Evolutionary conservation across 768 basidiomycete genomes (phyloP).

Genomic region (Hygrocybe punicea): DNA sequence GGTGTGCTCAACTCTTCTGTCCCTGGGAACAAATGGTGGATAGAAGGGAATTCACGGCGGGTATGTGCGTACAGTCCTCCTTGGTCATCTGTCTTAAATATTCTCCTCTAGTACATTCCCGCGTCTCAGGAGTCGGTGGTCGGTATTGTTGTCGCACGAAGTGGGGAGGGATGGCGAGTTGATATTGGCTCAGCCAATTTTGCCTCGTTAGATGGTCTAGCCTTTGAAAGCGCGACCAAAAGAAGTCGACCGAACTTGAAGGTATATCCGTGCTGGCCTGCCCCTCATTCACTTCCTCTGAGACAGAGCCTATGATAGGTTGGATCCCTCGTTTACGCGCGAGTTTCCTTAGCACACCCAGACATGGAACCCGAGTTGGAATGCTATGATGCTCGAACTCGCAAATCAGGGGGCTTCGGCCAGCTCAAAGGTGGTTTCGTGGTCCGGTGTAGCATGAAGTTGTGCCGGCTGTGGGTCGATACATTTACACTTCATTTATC

Average conservation of each 20-base stretch:
- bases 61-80: slow-evolving; percentile 46
- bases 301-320: slow-evolving; percentile 54
- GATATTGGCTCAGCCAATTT: slow-evolving; percentile 89
- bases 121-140: slow-evolving; percentile 87
- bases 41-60: slow-evolving; percentile 80
- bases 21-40: slow-evolving; percentile 81
- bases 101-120: slow-evolving; percentile 71
- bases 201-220: slow-evolving; percentile 82
- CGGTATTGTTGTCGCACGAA: slow-evolving; percentile 73
- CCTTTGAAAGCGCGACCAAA: slow-evolving; percentile 96
- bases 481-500: background rate
- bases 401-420: slow-evolving; percentile 90
- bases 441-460: slow-evolving; percentile 73
- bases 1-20: slow-evolving; percentile 66
- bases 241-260: slow-evolving; percentile 92
- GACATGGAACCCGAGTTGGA: slow-evolving; percentile 99
- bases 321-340: slow-evolving; percentile 85
- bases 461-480: slow-evolving; percentile 73
- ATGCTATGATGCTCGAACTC: slow-evolving; percentile 91
- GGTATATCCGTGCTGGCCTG: slow-evolving; percentile 13
- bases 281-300: slow-evolving; percentile 1
- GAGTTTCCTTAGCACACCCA: slow-evolving; percentile 89
- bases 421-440: slow-evolving; percentile 89
- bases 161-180: slow-evolving; percentile 88
- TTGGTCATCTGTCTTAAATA: slow-evolving; percentile 4